A percentile compares a stretch with the other conserved stretches of the same genome.
Evolutionary conservation across 495 filamentous ascomycete species (phyloP).

Genomic region (Oleoguttula mirabilis): DNA sequence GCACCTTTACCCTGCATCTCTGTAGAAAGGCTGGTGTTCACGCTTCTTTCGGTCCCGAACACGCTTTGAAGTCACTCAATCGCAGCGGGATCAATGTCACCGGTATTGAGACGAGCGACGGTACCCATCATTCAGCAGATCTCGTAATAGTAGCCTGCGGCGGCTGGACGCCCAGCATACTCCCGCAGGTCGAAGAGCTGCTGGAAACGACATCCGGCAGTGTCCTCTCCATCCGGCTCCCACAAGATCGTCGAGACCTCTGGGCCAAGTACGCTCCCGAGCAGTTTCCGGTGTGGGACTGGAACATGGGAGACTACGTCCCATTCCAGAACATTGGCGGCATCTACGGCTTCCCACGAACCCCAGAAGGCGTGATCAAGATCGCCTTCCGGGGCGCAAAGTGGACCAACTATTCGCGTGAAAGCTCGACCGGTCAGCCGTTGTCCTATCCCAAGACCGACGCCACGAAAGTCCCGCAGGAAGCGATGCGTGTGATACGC

Average conservation of each 20-base stretch:
- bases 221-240: conserved; percentile 5
- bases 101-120: conserved; percentile 31
- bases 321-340: not conserved
- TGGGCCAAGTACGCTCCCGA: conserved; percentile 7
- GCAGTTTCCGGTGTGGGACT: conserved; percentile 5
- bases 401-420: conserved; percentile 3
- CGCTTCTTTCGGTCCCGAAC: not conserved
- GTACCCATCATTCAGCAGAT: conserved; percentile 29
- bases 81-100: conserved; percentile 11
- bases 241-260: not conserved
- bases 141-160: conserved; percentile 37
- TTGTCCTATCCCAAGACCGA: conserved; percentile 2
- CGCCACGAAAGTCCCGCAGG: conserved; percentile 1
- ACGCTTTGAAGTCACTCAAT: not conserved
- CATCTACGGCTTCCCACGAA: conserved; percentile 9
- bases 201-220: conserved; percentile 7
- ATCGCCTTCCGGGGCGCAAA: conserved; percentile 8
- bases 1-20: conserved; percentile 1
- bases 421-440: not conserved
- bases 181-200: conserved; percentile 17
- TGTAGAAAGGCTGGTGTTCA: conserved; percentile 1
- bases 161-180: conserved; percentile 30
- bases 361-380: conserved; percentile 3
- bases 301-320: conserved; percentile 5
- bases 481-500: conserved; percentile 5